phyloP scores from a whole-genome alignment of 2,329 filamentous ascomycete species.

The Botrytis deweyae region DNA sequence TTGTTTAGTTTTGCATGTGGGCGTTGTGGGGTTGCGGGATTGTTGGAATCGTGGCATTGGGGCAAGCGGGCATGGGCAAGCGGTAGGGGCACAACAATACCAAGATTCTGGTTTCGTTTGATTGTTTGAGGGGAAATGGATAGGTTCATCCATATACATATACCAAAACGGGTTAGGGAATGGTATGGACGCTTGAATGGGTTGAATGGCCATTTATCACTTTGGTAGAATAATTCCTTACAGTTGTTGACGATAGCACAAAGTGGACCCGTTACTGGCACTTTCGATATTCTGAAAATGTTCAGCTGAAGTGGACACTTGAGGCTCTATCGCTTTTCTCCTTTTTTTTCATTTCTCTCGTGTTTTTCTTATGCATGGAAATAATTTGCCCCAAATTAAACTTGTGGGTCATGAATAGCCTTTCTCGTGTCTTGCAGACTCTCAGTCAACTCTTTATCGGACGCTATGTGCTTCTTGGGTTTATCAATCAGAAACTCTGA shows the following conservation, averaged over 20 bases:
- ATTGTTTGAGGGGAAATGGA: slow-evolving; percentile 12
- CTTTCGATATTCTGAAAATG: not conserved
- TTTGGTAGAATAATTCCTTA: slow-evolving; percentile 14
- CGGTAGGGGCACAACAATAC: slow-evolving; percentile 17
- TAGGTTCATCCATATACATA: slow-evolving; percentile 14
- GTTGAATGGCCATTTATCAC: slow-evolving; percentile 10
- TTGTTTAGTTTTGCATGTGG: slow-evolving; percentile 16
- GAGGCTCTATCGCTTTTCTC: not conserved
- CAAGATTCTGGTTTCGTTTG: slow-evolving; percentile 15
- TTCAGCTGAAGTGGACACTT: not conserved
- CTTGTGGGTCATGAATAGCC: not conserved
- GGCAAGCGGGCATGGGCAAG: slow-evolving; percentile 17
- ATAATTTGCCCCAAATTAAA: not conserved
- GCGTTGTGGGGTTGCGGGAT: slow-evolving; percentile 7
- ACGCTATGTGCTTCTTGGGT: not conserved
- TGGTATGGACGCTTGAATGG: slow-evolving; percentile 10
- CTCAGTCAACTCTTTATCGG: not conserved
- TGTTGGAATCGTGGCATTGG: slow-evolving; percentile 1
- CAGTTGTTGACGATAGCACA: slow-evolving; percentile 3
- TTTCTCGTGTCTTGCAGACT: not conserved
- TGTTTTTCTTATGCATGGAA: not conserved
- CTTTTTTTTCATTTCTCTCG: not conserved
- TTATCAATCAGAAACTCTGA: not conserved
- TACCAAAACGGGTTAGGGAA: slow-evolving; percentile 14
- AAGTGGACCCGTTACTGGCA: not conserved